Conservation (phyloP, 345 rosid species). For the Acer campestre region DNA sequence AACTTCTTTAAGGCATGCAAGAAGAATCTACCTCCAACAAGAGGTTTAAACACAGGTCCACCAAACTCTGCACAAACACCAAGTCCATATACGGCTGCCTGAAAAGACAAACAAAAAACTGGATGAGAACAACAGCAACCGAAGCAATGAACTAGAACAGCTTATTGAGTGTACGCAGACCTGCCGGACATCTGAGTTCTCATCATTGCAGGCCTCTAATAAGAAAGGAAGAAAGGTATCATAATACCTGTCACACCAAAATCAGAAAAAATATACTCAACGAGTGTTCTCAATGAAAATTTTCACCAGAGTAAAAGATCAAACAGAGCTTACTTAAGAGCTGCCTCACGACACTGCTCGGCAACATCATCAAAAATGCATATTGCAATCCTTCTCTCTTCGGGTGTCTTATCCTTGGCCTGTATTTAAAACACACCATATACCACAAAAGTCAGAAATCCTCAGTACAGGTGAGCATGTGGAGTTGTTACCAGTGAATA, state of each 20-base stretch:
- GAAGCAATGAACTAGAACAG: constrained; percentile 12
- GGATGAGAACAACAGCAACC: constrained; percentile 11
- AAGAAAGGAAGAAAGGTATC: constrained; percentile 95
- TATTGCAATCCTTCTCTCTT: constrained; percentile 98
- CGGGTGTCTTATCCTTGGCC: constrained; percentile 99
- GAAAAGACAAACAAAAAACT: constrained; percentile 29
- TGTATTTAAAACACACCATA: constrained; percentile 25
- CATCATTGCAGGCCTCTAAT: constrained; percentile 98
- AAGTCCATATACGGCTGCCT: constrained; percentile 99
- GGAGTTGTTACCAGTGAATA: not conserved
- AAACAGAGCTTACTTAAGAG: constrained; percentile 68
- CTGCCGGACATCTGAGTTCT: constrained; percentile 94
- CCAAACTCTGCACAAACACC: constrained; percentile 99
- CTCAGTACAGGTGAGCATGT: not conserved
- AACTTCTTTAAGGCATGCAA: constrained; percentile 5
- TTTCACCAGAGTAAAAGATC: constrained; percentile 9
- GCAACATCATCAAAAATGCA: constrained; percentile 99
- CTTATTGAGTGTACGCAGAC: constrained; percentile 33
- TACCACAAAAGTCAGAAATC: not conserved
- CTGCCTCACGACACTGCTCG: constrained; percentile 93
- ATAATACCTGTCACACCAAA: constrained; percentile 64
- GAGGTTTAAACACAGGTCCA: constrained; percentile 80
- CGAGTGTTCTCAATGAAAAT: constrained; percentile 11
- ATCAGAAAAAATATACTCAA: constrained; percentile 26
- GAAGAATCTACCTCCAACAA: constrained; percentile 79